These are phyloP conservation scores for Nothomitra cinnamomea DNA, from an alignment of 2,329 filamentous ascomycete species.

Conservation along the genomic window DNA sequence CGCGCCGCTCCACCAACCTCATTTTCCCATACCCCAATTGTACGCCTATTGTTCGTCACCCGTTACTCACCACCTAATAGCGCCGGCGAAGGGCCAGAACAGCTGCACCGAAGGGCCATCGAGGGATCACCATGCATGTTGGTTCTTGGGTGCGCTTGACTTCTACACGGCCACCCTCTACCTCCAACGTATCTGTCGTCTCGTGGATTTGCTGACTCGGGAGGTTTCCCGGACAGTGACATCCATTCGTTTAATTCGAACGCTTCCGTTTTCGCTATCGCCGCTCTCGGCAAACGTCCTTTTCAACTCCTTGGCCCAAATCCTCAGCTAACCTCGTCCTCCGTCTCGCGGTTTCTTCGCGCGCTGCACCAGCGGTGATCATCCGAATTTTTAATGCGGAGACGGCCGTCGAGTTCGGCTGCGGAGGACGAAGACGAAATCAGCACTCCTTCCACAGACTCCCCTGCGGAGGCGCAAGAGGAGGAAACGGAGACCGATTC, in stretches of 20 bases:
- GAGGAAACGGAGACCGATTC: neutral
- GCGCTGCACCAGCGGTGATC: neutral
- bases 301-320: neutral
- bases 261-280: neutral
- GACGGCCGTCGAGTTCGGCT: slow-evolving; percentile 4
- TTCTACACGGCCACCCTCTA: neutral
- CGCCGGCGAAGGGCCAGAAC: too few relatives aligned
- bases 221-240: neutral
- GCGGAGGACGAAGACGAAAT: slow-evolving; percentile 5
- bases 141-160: neutral
- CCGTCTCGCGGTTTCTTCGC: slow-evolving; percentile 2
- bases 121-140: neutral
- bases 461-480: neutral
- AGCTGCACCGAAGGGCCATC: too few relatives aligned
- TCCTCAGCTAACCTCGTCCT: neutral
- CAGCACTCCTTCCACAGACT: neutral
- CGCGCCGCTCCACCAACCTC: too few relatives aligned
- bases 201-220: too few relatives aligned
- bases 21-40: too few relatives aligned
- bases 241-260: slow-evolving; percentile 1
- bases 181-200: too few relatives aligned
- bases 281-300: neutral
- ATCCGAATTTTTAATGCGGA: slow-evolving; percentile 5
- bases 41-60: too few relatives aligned
- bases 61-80: too few relatives aligned